Percentiles rank a stretch among this genome's conserved stretches.
These are phyloP conservation scores for Ochromonas danica DNA, from an alignment of 108 stramenopile genomes.

Conservation along the genomic window DNA sequence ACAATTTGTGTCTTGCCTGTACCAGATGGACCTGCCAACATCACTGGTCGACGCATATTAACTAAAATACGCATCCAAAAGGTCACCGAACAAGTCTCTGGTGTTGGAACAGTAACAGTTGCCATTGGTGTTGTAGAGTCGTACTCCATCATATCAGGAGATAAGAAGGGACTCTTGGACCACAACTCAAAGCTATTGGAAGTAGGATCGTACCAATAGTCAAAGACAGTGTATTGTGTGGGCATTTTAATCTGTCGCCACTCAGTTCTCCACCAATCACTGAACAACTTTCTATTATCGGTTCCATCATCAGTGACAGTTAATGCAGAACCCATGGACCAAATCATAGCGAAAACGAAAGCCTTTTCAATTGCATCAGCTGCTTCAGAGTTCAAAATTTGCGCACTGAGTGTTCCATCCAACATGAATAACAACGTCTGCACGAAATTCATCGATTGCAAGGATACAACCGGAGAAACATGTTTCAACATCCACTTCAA, in stretches of 20 bases:
- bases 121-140: constrained; percentile 56
- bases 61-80: constrained; percentile 66
- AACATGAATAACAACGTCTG: constrained; percentile 69
- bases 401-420: constrained; percentile 60
- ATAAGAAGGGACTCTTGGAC: constrained; percentile 57
- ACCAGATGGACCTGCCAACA: constrained; percentile 65
- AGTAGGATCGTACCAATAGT: constrained; percentile 73
- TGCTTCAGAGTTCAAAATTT: constrained; percentile 45
- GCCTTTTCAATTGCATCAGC: constrained; percentile 59
- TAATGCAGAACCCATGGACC: constrained; percentile 71
- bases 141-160: constrained; percentile 61
- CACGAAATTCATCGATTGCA: constrained; percentile 64
- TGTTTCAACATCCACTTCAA: constrained; percentile 58
- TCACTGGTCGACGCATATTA: constrained; percentile 53
- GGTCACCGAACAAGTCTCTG: constrained; percentile 64
- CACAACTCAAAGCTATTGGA: constrained; percentile 66
- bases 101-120: constrained; percentile 65
- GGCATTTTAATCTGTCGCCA: constrained; percentile 75
- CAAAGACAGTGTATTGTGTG: constrained; percentile 73
- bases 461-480: constrained; percentile 56
- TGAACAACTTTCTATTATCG: constrained; percentile 69
- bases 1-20: constrained; percentile 68
- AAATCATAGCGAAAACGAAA: constrained; percentile 71
- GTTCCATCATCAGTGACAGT: constrained; percentile 67
- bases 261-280: constrained; percentile 68